Percentiles rank a stretch among this genome's conserved stretches.
These are phyloP conservation scores for Neostapfia colusana DNA, from an alignment of 176 grass and related monocot species.

Conservation along the genomic window DNA sequence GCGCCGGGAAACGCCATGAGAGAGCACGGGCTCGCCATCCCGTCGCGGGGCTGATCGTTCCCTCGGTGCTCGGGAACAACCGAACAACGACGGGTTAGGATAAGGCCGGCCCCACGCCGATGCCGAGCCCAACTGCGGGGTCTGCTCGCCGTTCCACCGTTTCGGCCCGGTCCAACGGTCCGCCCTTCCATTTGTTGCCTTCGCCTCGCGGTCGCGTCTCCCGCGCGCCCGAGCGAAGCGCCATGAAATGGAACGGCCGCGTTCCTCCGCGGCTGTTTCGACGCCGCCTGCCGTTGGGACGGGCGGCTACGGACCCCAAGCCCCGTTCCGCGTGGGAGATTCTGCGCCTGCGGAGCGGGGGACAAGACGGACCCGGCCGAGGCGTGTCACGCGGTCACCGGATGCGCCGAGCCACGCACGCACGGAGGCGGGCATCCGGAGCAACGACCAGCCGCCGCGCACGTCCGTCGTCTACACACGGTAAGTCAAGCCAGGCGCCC, in stretches of 20 bases:
- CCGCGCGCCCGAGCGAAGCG: neutral
- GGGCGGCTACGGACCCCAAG: neutral
- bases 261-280: neutral
- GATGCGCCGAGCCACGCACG: slow-evolving; percentile 30
- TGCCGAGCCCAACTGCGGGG: neutral
- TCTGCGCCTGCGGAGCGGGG: neutral
- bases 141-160: neutral
- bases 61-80: neutral
- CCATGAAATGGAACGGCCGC: too few species aligned
- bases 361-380: neutral
- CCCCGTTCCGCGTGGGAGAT: neutral
- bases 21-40: slow-evolving; percentile 28
- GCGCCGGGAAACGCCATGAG: slow-evolving; percentile 27
- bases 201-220: neutral
- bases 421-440: slow-evolving; percentile 6
- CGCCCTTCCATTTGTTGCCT: neutral
- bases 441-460: slow-evolving; percentile 25
- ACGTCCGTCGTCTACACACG: slow-evolving; percentile 27
- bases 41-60: neutral
- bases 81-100: neutral
- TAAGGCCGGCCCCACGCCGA: slow-evolving; percentile 21
- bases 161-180: slow-evolving; percentile 26
- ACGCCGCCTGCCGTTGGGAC: neutral
- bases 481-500: slow-evolving; percentile 15
- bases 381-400: neutral